A percentile compares a stretch with the other conserved stretches of the same genome.
Conservation (phyloP, 352 stramenopile species). For the Phytophthora quininea region DNA sequence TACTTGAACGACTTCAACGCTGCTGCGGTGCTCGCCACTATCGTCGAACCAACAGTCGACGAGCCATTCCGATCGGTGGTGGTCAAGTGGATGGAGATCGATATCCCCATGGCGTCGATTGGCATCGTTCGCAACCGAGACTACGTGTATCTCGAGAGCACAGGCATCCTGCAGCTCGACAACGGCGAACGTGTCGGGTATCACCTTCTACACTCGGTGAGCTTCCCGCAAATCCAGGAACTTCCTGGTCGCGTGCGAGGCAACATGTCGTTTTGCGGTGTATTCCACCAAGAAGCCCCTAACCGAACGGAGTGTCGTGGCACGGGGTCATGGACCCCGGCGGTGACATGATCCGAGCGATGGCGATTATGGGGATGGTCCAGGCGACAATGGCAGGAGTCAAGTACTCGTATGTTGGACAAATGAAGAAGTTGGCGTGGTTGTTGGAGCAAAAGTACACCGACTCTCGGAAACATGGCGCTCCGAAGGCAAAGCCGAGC, state of each 20-base stretch:
- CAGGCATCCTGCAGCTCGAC: constrained; percentile 6
- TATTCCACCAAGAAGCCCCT: constrained; percentile 28
- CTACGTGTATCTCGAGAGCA: constrained; percentile 26
- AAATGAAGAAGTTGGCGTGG: constrained; percentile 45
- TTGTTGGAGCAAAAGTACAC: constrained; percentile 25
- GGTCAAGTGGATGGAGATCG: constrained; percentile 26
- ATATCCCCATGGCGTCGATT: constrained; percentile 5
- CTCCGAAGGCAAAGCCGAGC: neutral
- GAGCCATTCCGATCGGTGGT: constrained; percentile 35
- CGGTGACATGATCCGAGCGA: constrained; percentile 20
- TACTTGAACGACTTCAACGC: constrained; percentile 29
- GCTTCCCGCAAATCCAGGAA: constrained; percentile 23
- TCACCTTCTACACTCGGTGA: constrained; percentile 25
- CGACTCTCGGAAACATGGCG: neutral
- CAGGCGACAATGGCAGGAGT: constrained; percentile 5
- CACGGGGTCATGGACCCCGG: constrained; percentile 18
- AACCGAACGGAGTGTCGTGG: constrained; percentile 11
- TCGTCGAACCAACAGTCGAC: constrained; percentile 41
- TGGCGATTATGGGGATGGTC: constrained; percentile 9
- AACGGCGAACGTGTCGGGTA: constrained; percentile 28
- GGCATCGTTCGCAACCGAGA: constrained; percentile 25
- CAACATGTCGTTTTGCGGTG: constrained; percentile 44
- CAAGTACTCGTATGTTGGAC: constrained; percentile 28
- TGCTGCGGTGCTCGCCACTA: constrained; percentile 41
- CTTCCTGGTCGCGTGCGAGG: constrained; percentile 30